Base-by-base conservation (phyloP, 192 early-diverging fungal genomes). In the Gamsiella multidivaricata region DNA sequence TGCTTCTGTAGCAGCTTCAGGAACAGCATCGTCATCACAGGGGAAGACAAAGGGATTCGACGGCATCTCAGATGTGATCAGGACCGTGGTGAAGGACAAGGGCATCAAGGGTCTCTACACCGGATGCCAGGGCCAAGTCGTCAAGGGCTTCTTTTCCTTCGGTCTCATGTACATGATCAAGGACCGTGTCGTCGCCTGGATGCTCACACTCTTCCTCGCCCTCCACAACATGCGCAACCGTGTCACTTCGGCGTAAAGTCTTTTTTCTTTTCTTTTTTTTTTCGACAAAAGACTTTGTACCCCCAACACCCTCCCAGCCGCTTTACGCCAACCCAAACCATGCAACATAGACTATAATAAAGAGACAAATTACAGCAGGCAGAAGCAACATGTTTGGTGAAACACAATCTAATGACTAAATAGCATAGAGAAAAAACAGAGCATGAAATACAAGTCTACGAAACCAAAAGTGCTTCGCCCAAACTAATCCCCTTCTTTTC, bases 111-210 rank as follows among this genome's bases (percentile, higher is more conserved):
- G 62, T 29, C 36, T 60, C 8, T 83, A 70, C 55, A 55, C 61
- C 9, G 82, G 82, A 10, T 80, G 80, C 56, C 71, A 78, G 41
- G 82, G 82, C 9, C 84, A 86, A 51, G 83, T 86, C 69, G 80
- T 78, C 74, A 86, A 86, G 58, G 84, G 84, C 2, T 86, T 86
- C 73, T 86, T 86, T 46, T 83, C 83, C 14, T 79, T 80, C 37
- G 84, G 84, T 17, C 54, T 86, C 42, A 81, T 86, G 80, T 86
- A 80, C 65, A 83, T 86, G 84, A 86, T 86, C 64, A 86, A 86
- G 65, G 84, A 86, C 42, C 76, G 80, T 26, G 84, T 86, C n/a
- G 82, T 79, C 23, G 71, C 74, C 15, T 83, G 79, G 69, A 69
- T 86, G 61, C 42, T 81, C 22, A 28, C 83, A 5, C 14, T 86